Percentiles rank a stretch among this genome's conserved stretches.
These are phyloP conservation scores for Cinnamomum micranthum DNA, from an alignment of 164 flowering plant genomes.

Conservation along the genomic window DNA sequence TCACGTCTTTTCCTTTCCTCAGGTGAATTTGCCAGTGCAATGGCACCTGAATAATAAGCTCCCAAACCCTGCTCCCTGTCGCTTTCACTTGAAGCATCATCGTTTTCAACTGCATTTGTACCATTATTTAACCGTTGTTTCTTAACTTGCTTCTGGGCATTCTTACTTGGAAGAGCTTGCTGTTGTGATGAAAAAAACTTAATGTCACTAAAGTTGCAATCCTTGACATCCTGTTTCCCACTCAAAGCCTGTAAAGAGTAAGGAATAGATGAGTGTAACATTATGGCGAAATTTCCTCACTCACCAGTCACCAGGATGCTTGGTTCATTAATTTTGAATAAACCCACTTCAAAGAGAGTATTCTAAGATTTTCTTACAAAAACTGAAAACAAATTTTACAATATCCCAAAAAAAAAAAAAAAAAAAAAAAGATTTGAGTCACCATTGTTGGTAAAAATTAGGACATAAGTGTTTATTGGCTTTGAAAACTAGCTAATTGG, in stretches of 20 bases:
- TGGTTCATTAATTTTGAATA: background rate
- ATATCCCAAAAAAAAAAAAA: no score
- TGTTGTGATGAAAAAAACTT: slow-evolving; percentile 38
- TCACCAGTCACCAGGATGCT: background rate
- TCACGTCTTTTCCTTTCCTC: slow-evolving; percentile 91
- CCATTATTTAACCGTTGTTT: slow-evolving; percentile 60
- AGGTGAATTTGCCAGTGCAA: slow-evolving; percentile 67
- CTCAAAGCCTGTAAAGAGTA: slow-evolving; percentile 41
- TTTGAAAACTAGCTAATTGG: no score
- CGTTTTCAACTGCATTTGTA: slow-evolving; percentile 41
- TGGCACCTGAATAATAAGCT: slow-evolving; percentile 63
- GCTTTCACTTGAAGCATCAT: slow-evolving; percentile 86
- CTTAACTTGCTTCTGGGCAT: slow-evolving; percentile 51
- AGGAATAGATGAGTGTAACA: background rate
- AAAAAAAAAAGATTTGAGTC: no score
- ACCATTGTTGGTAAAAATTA: no score
- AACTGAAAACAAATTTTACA: background rate
- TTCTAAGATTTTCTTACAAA: background rate
- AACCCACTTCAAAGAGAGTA: background rate
- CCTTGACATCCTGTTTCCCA: slow-evolving; percentile 50
- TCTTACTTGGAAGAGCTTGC: slow-evolving; percentile 35
- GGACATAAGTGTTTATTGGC: no score
- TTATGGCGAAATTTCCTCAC: background rate
- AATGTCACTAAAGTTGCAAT: slow-evolving; percentile 18
- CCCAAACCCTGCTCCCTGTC: slow-evolving; percentile 79